Conservation (phyloP, 1,284 basidiomycete genomes). For the Leccinum angustisporum region DNA sequence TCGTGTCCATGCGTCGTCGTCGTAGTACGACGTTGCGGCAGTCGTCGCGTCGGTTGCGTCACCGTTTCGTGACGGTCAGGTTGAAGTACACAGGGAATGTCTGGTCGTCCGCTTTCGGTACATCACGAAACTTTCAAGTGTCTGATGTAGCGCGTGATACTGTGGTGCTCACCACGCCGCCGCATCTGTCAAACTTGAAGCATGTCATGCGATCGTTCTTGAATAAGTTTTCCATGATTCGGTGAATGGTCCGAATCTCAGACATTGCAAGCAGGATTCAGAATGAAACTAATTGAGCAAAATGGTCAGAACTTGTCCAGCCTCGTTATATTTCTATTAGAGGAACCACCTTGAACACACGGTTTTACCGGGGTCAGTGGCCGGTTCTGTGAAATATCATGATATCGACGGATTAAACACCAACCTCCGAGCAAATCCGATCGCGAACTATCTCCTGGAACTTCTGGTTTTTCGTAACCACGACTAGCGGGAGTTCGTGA, state of each 20-base stretch:
- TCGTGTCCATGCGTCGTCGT: too few relatives aligned
- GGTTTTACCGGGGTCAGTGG: neutral
- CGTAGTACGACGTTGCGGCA: too few relatives aligned
- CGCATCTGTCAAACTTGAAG: neutral
- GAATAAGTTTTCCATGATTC: neutral
- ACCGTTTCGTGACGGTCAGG: too few relatives aligned
- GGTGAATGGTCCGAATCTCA: too few relatives aligned
- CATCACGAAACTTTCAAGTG: too few relatives aligned
- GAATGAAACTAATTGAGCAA: too few relatives aligned
- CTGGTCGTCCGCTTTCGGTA: too few relatives aligned
- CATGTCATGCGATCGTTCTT: neutral
- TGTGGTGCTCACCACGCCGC: neutral
- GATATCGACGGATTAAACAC: neutral
- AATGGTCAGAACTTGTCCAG: neutral
- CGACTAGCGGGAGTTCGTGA: conserved; percentile 6
- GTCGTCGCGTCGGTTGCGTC: too few relatives aligned
- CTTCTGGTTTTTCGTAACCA: neutral
- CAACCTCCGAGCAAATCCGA: neutral
- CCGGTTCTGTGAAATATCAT: neutral
- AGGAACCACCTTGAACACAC: neutral
- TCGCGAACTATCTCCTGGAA: neutral
- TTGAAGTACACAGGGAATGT: too few relatives aligned
- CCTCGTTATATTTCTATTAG: neutral
- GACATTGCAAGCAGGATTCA: neutral
- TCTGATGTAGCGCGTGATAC: too few relatives aligned